Conservation (phyloP, 305 asterid genomes). For the Fraxinus sp. region DNA sequence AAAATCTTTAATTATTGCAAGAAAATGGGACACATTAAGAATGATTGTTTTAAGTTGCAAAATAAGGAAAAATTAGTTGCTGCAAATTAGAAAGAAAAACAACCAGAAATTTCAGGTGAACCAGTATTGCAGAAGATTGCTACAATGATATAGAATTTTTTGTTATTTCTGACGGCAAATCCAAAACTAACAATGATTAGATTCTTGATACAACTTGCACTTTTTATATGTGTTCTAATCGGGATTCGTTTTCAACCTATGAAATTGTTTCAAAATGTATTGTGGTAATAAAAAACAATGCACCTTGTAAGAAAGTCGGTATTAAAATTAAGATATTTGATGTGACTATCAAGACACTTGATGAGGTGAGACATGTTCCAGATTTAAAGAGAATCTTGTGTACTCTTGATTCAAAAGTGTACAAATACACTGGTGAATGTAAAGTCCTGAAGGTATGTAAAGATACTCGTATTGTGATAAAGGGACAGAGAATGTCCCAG, state of each 20-base stretch:
- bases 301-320: background rate
- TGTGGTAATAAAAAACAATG: background rate
- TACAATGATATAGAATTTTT: background rate
- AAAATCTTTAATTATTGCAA: too few relatives aligned
- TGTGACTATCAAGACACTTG: background rate
- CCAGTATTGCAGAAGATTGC: background rate
- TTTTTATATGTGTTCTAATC: background rate
- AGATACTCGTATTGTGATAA: background rate
- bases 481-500: background rate
- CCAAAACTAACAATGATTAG: background rate
- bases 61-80: background rate
- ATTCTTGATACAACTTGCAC: background rate
- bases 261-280: background rate
- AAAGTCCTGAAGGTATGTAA: background rate
- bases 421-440: background rate
- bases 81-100: background rate
- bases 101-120: background rate
- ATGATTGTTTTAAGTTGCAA: background rate
- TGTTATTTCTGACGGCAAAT: too few relatives aligned
- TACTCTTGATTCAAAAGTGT: background rate
- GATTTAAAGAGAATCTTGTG: background rate
- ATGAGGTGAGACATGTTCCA: background rate
- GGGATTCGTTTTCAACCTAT: background rate
- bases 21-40: background rate
- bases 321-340: background rate